Conservation (phyloP, 2,329 filamentous ascomycete genomes). For the Karstenula rhodostoma region DNA sequence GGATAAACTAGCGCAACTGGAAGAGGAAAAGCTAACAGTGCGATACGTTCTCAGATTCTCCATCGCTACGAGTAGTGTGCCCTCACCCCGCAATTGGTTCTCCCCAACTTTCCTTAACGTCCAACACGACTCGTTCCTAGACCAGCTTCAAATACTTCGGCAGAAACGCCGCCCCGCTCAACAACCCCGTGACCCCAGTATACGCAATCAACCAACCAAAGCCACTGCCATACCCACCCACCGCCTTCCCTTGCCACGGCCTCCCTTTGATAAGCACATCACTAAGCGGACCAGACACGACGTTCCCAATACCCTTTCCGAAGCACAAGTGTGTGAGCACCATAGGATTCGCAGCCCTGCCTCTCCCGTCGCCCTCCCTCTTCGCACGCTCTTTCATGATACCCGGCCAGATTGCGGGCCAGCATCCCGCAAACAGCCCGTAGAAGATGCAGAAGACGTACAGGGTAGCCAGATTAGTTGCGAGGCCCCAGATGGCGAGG, state of each 20-base stretch:
- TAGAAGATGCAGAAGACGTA: conserved; percentile 51
- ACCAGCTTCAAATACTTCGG: conserved; percentile 5
- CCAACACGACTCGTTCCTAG: not conserved
- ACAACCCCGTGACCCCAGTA: conserved; percentile 44
- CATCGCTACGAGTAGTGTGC: no score
- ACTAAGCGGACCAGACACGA: conserved; percentile 57
- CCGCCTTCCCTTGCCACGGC: conserved; percentile 39
- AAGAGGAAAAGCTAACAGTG: no score
- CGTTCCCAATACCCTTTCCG: conserved; percentile 56
- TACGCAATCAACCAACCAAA: conserved; percentile 51
- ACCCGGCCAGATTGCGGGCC: conserved; percentile 47
- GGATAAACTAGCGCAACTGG: no score
- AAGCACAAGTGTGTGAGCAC: conserved; percentile 54
- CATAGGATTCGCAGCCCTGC: conserved; percentile 48
- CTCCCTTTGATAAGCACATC: conserved; percentile 44
- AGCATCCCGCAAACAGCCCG: conserved; percentile 46
- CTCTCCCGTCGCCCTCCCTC: conserved; percentile 20
- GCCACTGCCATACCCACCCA: conserved; percentile 48
- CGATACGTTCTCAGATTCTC: no score
- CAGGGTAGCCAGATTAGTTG: conserved; percentile 43
- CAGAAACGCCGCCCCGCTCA: conserved; percentile 18
- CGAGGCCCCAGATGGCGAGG: conserved; percentile 48
- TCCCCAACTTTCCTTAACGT: not conserved
- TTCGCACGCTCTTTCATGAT: conserved; percentile 48
- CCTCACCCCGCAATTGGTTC: no score